Evolutionary conservation across 2,329 filamentous ascomycete genomes (phyloP).

Genomic region (Aotearoamyces nothofagi): DNA sequence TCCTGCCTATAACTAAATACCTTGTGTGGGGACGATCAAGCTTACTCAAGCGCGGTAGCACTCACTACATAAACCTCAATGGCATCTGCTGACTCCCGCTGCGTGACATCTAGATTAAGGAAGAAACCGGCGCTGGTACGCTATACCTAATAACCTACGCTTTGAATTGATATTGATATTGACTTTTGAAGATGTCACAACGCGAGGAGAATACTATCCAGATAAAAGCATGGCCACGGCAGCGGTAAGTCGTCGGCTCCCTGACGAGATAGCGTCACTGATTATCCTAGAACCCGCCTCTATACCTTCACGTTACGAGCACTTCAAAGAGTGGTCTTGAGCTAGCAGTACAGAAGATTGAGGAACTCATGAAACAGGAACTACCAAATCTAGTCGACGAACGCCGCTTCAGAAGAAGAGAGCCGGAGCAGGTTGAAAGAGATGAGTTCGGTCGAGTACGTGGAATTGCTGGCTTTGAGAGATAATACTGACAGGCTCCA

Average conservation of each 20-base stretch:
- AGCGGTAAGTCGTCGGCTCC: conserved; percentile 46
- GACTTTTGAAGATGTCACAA: conserved; percentile 86
- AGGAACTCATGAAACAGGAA: conserved; percentile 93
- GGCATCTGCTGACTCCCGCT: conserved; percentile 86
- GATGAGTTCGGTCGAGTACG: conserved; percentile 81
- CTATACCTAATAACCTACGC: conserved; percentile 32
- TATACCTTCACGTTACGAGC: conserved; percentile 92
- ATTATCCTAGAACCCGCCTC: conserved; percentile 70
- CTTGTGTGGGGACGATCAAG: conserved; percentile 46
- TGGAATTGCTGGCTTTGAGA: conserved; percentile 4
- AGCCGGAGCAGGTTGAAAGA: conserved; percentile 66
- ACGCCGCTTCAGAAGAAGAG: conserved; percentile 72
- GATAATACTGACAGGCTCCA: conserved; percentile 22
- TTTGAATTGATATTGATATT: conserved; percentile 31
- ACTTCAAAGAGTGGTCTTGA: conserved; percentile 86
- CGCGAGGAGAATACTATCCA: conserved; percentile 88
- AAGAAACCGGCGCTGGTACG: conserved; percentile 99
- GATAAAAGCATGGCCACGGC: conserved; percentile 96
- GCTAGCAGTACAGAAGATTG: conserved; percentile 70
- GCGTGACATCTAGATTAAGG: conserved; percentile 95
- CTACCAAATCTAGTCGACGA: conserved; percentile 92
- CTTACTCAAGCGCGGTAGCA: conserved; percentile 58
- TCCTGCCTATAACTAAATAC: conserved; percentile 12
- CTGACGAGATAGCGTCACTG: no score
- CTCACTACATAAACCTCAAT: conserved; percentile 48